These are phyloP conservation scores for Moesziomyces sp. DNA, from an alignment of 1,284 basidiomycete genomes.

Conservation along the genomic window DNA sequence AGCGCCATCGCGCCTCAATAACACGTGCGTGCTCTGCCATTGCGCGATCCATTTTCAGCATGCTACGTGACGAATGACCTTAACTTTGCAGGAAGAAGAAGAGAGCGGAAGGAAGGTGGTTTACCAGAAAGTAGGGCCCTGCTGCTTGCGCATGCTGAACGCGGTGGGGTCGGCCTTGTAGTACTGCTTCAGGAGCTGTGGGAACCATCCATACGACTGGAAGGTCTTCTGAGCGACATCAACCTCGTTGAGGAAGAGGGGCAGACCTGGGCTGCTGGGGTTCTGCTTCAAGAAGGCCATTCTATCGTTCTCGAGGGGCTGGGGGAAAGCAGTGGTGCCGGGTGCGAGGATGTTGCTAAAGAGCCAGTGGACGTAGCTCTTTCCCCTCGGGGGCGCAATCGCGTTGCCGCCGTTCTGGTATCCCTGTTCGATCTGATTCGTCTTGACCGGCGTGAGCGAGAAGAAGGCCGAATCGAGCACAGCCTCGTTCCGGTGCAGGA, in stretches of 20 bases:
- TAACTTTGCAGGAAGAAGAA: background rate
- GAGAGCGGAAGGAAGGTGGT: background rate
- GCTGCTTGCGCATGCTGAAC: constrained; percentile 23
- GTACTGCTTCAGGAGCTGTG: constrained; percentile 24
- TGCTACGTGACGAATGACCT: background rate
- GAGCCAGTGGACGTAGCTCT: constrained; percentile 26
- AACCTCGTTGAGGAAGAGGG: constrained; percentile 54
- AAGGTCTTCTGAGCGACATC: constrained; percentile 32
- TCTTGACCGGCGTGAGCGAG: constrained; percentile 32
- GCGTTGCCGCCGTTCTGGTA: constrained; percentile 43
- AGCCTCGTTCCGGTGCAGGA: constrained; percentile 12
- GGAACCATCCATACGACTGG: constrained; percentile 32
- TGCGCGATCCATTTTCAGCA: background rate
- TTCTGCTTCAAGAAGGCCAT: constrained; percentile 9
- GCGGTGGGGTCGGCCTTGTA: constrained; percentile 28
- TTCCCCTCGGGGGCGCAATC: constrained; percentile 16
- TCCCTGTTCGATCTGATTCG: constrained; percentile 25
- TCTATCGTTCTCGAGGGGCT: constrained; percentile 10
- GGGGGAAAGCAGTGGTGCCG: constrained; percentile 12
- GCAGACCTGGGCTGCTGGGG: constrained; percentile 21
- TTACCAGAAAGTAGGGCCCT: constrained; percentile 21
- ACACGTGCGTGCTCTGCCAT: background rate
- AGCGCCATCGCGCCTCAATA: constrained; percentile 3
- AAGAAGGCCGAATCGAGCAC: constrained; percentile 14
- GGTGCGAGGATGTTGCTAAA: constrained; percentile 10